phyloP scores from a whole-genome alignment of 345 rosid genomes.

The Tarenaya hassleriana region DNA sequence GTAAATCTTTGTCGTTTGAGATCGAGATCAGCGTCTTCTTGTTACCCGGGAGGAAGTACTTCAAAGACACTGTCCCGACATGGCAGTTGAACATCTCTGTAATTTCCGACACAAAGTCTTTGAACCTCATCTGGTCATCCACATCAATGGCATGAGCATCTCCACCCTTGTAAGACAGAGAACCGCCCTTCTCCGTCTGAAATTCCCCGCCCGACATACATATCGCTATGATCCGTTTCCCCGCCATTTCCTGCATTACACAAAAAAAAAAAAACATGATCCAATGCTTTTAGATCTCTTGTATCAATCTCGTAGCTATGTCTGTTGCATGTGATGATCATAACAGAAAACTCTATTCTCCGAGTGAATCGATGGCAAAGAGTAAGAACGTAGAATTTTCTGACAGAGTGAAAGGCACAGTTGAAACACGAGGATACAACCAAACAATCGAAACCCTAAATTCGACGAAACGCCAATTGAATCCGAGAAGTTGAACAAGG shows the following conservation, averaged over 20 bases:
- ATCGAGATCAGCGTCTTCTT: constrained; percentile 75
- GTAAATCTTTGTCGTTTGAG: constrained; percentile 33
- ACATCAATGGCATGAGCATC: constrained; percentile 41
- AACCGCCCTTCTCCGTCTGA: constrained; percentile 47
- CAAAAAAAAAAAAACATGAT: too few relatives aligned
- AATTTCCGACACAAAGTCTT: constrained; percentile 26
- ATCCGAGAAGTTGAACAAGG: too few relatives aligned
- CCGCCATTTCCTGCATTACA: constrained; percentile 50
- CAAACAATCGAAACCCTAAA: too few relatives aligned
- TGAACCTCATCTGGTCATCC: constrained; percentile 25
- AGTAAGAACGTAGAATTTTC: too few relatives aligned
- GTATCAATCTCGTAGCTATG: too few relatives aligned
- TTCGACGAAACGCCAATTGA: too few relatives aligned
- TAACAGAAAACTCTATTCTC: too few relatives aligned
- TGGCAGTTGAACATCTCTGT: constrained; percentile 31
- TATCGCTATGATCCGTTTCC: constrained; percentile 46
- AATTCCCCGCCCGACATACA: constrained; percentile 35
- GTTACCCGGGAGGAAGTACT: constrained; percentile 86
- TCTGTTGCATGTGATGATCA: too few relatives aligned
- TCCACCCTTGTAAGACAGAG: constrained; percentile 25
- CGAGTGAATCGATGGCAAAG: too few relatives aligned
- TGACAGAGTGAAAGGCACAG: too few relatives aligned
- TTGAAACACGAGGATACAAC: too few relatives aligned
- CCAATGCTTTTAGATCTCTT: too few relatives aligned
- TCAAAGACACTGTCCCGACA: constrained; percentile 53